Base-by-base conservation (phyloP, 2,329 filamentous ascomycete genomes). In the Fusarium falciforme region DNA sequence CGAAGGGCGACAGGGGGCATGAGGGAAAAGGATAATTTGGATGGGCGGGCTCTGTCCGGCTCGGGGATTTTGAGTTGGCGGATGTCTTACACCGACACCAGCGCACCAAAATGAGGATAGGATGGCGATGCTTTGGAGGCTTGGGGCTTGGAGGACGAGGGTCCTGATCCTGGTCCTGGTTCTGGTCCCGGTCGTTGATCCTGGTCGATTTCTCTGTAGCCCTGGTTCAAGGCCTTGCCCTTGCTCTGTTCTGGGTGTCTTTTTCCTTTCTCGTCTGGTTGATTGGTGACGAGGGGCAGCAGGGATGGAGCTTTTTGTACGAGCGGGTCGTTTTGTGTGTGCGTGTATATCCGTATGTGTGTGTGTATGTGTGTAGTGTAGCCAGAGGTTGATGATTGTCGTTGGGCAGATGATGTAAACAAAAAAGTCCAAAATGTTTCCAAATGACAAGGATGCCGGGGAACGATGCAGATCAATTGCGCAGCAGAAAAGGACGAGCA, bases 41-140 rank as follows among this genome's bases (percentile, higher is more conserved):
- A 61, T 57, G 55, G 71, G 36, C 63, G 55, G 64, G 62, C 36
- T 36, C 66, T 38, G 68, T 62, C 61, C 63, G 72, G 71, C 66
- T 74, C 73, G 70, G 73, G 73, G 66, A 72, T 74, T 77, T 76
- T 75, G 72, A 75, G 75, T 77, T 76, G 75, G 71, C 63, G 60
- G 58, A 71, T 77, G 76, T 76, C 75, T 76, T 75, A 77, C 69
- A 75, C 68, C 65, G 62, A 65, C 54, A 57, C 54, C 29, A 65
- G 42, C 36, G 17, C 54, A 59, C 9, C 40, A 36, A 44, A 31
- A 22, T 54, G 70, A 58, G 65, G 61, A 55, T 42, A 58, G 65
- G 61, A 55, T 42, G 47, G 67, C 55, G 66, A 58, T 58, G 44
- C 36, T 68, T 47, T 64, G n/a, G 71, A 65, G 64, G 67, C 54